Base-by-base conservation (phyloP, 1,284 basidiomycete genomes). In the Heimioporus punctisporus region DNA sequence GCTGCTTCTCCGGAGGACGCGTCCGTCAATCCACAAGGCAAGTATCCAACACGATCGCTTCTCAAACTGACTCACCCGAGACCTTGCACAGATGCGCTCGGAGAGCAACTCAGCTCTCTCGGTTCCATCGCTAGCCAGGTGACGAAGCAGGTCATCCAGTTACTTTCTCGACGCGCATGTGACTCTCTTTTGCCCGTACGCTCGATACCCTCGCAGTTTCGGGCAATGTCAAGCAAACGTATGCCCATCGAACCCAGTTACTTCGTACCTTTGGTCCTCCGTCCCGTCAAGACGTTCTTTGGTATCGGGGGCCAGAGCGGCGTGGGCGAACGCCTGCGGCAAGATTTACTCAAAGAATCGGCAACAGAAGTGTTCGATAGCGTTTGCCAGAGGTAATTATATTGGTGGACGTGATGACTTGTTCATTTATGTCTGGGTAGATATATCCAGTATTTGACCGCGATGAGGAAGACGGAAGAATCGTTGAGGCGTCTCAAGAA, bases 401-500 rank as follows among this genome's bases (percentile, higher is more conserved):
- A 54, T 71, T 56, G 17, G 24, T 31, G 26, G 15, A 17, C 7
- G n/a, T 8, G 19, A 10, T 47, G 21, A 4, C 40, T 25, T 40
- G 47, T 48, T 41, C 9, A 37, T 39, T 56, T 50, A 59, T 48
- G 31, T 39, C 53, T 2, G 34, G 46, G n/a, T 52, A 89, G 87
- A 64, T 91, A 91, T 62, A 80, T 83, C 9, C 77, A 78, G 54
- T 84, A 92, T 63, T 77, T 97, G 26, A 79, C 85, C 6, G 85
- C 86, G 7, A 94, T 96, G 79, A 91, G 87, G 70, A 96, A 96
- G 75, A 92, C 92, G 2, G 93, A 97, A 64, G 93, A 96, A 64
- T 89, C 93, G 9, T 75, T 97, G 30, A 79, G 88, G 24, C 83
- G 91, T 43, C 80, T 96, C 60, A 93, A 94, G 65, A 95, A 92